Conservation (phyloP, 805 yeast species). For the Torulaspora quercuum region DNA sequence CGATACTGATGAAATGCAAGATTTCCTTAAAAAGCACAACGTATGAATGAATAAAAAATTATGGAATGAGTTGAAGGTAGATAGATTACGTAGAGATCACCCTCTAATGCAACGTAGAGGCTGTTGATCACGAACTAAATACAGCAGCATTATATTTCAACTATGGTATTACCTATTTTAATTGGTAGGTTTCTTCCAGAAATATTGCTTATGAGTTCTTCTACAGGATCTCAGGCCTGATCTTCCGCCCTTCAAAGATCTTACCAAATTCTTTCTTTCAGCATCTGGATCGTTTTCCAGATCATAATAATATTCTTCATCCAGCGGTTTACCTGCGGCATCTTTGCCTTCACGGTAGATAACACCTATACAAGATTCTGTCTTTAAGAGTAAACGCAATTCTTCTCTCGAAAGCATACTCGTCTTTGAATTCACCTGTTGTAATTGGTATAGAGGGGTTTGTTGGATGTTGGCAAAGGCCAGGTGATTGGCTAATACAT, state of each 20-base stretch:
- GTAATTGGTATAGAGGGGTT: constrained; percentile 74
- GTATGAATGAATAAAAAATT: constrained; percentile 17
- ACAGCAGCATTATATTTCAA: not conserved
- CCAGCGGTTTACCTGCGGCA: constrained; percentile 92
- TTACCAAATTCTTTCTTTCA: constrained; percentile 66
- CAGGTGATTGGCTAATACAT: constrained; percentile 72
- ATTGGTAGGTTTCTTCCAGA: constrained; percentile 46
- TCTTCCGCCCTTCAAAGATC: constrained; percentile 70
- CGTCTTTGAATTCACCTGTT: constrained; percentile 56
- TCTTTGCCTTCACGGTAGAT: constrained; percentile 89
- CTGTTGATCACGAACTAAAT: not conserved
- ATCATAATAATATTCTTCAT: constrained; percentile 88
- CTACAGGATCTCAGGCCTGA: constrained; percentile 84
- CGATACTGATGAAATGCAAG: constrained; percentile 48
- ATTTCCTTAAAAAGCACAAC: constrained; percentile 51
- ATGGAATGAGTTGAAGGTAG: too few relatives aligned
- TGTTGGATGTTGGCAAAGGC: constrained; percentile 88
- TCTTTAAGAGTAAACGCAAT: constrained; percentile 43
- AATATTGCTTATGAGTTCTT: constrained; percentile 80
- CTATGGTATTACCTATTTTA: too few relatives aligned
- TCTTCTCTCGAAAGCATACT: constrained; percentile 45
- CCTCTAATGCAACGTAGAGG: too few relatives aligned
- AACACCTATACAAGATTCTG: constrained; percentile 68
- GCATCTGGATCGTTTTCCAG: constrained; percentile 75
- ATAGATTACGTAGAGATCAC: too few relatives aligned